These are phyloP conservation scores for Leonotis leonurus DNA, from an alignment of 257 asterid genomes.

Conservation along the genomic window DNA sequence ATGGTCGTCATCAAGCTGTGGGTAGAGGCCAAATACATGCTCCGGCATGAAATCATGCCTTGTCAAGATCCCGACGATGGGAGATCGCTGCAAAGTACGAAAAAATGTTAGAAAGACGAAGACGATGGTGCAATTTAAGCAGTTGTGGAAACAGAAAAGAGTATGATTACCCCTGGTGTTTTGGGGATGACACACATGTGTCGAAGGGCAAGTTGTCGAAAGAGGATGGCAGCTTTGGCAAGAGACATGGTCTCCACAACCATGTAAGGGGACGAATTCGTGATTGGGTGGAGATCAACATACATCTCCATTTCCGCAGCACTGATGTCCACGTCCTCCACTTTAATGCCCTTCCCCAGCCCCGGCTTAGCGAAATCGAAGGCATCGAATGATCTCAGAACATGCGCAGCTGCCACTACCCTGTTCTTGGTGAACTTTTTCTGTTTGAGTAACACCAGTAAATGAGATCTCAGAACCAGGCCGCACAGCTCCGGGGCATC, in stretches of 20 bases:
- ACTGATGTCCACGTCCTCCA: conserved; percentile 60
- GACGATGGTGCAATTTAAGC: background rate
- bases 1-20: conserved; percentile 34
- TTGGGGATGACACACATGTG: conserved; percentile 91
- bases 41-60: conserved; percentile 79
- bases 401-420: conserved; percentile 34
- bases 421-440: conserved; percentile 53
- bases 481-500: conserved; percentile 85
- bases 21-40: conserved; percentile 69
- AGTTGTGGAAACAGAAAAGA: background rate
- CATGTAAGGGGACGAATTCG: conserved; percentile 86
- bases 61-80: conserved; percentile 68
- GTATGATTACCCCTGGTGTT: conserved; percentile 48
- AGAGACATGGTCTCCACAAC: conserved; percentile 94
- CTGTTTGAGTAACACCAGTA: conserved; percentile 61
- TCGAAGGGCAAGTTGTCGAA: conserved; percentile 81
- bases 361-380: conserved; percentile 92
- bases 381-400: conserved; percentile 44
- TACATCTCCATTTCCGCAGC: conserved; percentile 91
- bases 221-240: conserved; percentile 89
- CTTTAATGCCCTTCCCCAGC: conserved; percentile 77
- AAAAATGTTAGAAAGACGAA: background rate
- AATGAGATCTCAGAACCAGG: conserved; percentile 76
- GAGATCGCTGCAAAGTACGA: conserved; percentile 53
- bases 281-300: conserved; percentile 84